Base-by-base conservation (phyloP, 139 green algal species). In the Zygnema cylindricum region DNA sequence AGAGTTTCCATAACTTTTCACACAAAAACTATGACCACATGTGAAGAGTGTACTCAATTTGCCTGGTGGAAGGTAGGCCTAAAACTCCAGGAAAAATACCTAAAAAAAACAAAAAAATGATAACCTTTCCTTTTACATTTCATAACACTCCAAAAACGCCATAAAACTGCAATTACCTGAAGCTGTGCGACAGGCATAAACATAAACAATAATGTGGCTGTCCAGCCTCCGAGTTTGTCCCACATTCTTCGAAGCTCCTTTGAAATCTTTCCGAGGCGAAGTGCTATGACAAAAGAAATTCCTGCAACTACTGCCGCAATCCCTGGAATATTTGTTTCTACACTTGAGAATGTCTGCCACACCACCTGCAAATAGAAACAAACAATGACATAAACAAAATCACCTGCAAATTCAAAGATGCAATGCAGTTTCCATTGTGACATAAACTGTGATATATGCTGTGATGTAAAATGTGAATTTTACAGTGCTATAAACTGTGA, bases 171-270 rank as follows among this genome's bases (percentile, higher is more conserved):
- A 73, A 25, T 25, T 49, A 84, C 77, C 77, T 85, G 78, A 82
- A 96, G 86, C 76, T 96, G 94, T 33, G 94, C 95, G 0, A 96
- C 89, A 0, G 95, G 95, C 93, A 96, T 94, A 63, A 95, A 92
- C 90, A 94, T 94, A 85, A 97, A 96, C 22, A 96, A 94, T 43
- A 94, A 63, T 1, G 94, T 97, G 40, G 95, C 95, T 21, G 94
- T 94, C 93, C 95, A 96, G 1, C 91, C 94, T 16, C 71, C 87
- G 1, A 96, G 25, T 40, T 90, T 55, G 30, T 35, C 30, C 85
- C 85, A 90, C 32, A 23, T 83, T 35, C 85, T 83, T 76, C 92
- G 86, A 82, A 86, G 32, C 1, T 41, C 30, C 21, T 55, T 33
- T n/a, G 69, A 22, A 43, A 94, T 30, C 69, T 33, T 87, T 3